Conservation (phyloP, 345 rosid genomes). For the Bruguiera parviflora region DNA sequence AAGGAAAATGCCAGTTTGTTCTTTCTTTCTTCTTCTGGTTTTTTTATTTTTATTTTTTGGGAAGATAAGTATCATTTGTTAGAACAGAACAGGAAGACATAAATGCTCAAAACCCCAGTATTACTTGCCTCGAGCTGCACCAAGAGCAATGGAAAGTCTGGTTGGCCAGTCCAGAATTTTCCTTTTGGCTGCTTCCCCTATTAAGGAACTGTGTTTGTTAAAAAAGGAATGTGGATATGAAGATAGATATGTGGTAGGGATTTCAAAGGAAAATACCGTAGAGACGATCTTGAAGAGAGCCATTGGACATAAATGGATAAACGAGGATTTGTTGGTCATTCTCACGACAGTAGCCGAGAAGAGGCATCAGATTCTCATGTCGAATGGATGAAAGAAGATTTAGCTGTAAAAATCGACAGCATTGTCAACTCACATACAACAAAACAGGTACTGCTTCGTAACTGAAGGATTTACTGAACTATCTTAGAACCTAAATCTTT, state of each 20-base stretch:
- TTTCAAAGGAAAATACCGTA: constrained; percentile 39
- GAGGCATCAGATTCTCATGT: constrained; percentile 65
- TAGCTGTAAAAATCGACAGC: constrained; percentile 33
- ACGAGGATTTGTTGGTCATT: constrained; percentile 68
- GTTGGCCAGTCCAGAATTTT: constrained; percentile 70
- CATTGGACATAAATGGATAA: constrained; percentile 72
- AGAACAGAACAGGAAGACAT: neutral
- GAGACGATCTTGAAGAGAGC: constrained; percentile 69
- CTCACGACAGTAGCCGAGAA: constrained; percentile 62
- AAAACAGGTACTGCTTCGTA: too few relatives aligned
- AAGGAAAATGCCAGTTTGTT: too few relatives aligned
- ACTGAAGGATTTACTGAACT: too few relatives aligned
- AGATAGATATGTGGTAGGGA: neutral
- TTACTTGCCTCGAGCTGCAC: constrained; percentile 62
- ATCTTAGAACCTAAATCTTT: neutral
- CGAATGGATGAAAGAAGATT: constrained; percentile 61
- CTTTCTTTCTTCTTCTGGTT: too few relatives aligned
- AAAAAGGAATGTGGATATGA: neutral
- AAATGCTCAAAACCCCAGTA: neutral
- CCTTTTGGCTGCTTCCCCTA: constrained; percentile 64
- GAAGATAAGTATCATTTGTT: neutral
- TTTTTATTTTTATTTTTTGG: too few relatives aligned
- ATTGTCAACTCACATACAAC: constrained; percentile 2
- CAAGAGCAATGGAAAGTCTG: constrained; percentile 63
- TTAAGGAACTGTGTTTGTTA: constrained; percentile 13